Evolutionary conservation across 2,329 filamentous ascomycete species (phyloP), one percentile per base, ranked within the genome.

Genomic region (Metarhizium humberi): DNA sequence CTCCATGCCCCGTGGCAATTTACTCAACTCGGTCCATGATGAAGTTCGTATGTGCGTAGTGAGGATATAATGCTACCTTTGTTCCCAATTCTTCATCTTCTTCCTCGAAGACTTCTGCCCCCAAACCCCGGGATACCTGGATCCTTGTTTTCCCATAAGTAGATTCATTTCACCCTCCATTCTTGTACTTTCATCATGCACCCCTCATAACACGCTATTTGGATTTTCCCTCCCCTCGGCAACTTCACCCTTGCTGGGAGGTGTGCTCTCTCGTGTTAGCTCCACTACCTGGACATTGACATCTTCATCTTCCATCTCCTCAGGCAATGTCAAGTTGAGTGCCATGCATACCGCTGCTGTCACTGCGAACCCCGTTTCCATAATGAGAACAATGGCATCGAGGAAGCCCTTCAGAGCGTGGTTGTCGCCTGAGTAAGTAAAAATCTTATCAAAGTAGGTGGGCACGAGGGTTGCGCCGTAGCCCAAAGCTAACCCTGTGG

Each of bases 341-440:
- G 88, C 69, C 65, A 94, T 77, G 52, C 83, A 83, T 45, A 92
- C 66, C 29, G 91, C 79, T 0, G 88, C 91, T 0, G 88, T 86
- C 20, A 95, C 76, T 1, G 86, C 85, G 59, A 88, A 88, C 0
- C 87, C 87, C 0, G 86, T 90, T 71, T 87, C 80, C 80, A 90
- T 85, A 56, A 91, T 75, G 45, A 92, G 73, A 4, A 79, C 77
- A 56, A 90, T 84, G 52, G 88, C 88, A 63, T 92, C 85, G 57
- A 87, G 79, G 69, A 94, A 90, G 2, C 89, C 89, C 50, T 78
- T 72, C 2, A 92, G 79, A 3, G 80, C 78, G 58, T 77, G 78
- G 70, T 92, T 90, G 57, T 76, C 69, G 11, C 88, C 88, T 0
- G 68, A 66, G 65, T 92, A 92, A 3, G 84, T 87, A 67, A 94